A percentile compares a stretch with the other conserved stretches of the same genome.
These are phyloP conservation scores for Triglochin maritima DNA, from an alignment of 106 monocot species.

Conservation along the genomic window DNA sequence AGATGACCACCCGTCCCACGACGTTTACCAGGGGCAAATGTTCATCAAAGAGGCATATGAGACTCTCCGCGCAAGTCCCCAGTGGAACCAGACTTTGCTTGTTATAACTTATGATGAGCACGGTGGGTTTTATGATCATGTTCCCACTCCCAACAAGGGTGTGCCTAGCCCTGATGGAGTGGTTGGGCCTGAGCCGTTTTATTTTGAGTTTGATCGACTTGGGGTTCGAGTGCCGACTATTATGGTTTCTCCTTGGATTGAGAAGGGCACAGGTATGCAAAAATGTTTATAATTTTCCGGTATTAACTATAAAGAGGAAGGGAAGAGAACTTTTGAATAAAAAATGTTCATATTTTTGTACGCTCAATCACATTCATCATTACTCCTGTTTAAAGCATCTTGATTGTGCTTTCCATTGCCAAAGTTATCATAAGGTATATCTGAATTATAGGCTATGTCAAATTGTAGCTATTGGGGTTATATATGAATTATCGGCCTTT, in stretches of 20 bases:
- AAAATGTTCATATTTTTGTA: background rate
- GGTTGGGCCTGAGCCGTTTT: conserved; percentile 48
- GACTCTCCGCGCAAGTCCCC: conserved; percentile 53
- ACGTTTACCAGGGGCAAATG: conserved; percentile 81
- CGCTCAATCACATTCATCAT: background rate
- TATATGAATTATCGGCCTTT: no score
- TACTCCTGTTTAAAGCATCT: background rate
- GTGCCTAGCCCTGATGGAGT: conserved; percentile 73
- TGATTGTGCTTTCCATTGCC: no score
- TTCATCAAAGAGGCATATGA: conserved; percentile 74
- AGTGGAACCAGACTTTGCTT: conserved; percentile 69
- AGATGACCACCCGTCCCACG: conserved; percentile 86
- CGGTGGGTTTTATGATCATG: conserved; percentile 73
- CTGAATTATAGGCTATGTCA: no score
- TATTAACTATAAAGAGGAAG: no score
- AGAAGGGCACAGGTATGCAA: conserved; percentile 66
- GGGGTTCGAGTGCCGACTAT: conserved; percentile 76
- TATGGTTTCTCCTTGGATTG: conserved; percentile 84
- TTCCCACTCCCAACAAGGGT: conserved; percentile 51
- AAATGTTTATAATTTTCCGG: background rate
- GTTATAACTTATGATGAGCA: conserved; percentile 85
- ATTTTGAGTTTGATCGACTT: conserved; percentile 52
- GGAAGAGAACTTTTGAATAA: no score
- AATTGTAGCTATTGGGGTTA: no score
- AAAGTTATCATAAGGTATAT: no score